Conservation (phyloP, 495 filamentous ascomycete species). For the Penicillium taxi region DNA sequence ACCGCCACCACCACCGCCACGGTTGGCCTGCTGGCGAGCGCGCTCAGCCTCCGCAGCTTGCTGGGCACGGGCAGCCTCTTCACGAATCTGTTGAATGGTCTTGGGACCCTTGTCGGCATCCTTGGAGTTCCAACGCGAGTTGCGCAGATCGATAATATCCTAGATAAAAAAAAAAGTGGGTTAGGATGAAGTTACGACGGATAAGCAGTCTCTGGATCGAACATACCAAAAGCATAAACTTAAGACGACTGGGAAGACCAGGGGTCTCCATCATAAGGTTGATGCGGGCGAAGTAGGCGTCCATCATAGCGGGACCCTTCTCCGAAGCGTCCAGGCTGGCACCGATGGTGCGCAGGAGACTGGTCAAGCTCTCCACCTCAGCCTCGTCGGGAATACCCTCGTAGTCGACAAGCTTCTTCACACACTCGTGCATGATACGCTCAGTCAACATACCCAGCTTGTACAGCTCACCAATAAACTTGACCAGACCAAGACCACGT, state of each 20-base stretch:
- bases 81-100: slow-evolving; percentile 85
- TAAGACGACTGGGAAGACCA: slow-evolving; percentile 74
- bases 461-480: slow-evolving; percentile 99
- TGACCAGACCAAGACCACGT: slow-evolving; percentile 91
- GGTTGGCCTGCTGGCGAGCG: slow-evolving; percentile 37
- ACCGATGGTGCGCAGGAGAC: slow-evolving; percentile 87
- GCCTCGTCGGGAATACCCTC: slow-evolving; percentile 89
- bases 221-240: slow-evolving; percentile 86
- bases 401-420: slow-evolving; percentile 92
- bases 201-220: not conserved
- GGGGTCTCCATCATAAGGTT: slow-evolving; percentile 65
- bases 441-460: slow-evolving; percentile 98
- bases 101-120: slow-evolving; percentile 85
- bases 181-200: slow-evolving; percentile 2
- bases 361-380: slow-evolving; percentile 89
- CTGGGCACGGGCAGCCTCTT: slow-evolving; percentile 69
- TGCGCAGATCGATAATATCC: slow-evolving; percentile 82
- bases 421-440: slow-evolving; percentile 99
- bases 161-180: slow-evolving; percentile 18
- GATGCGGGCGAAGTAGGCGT: slow-evolving; percentile 89
- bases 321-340: slow-evolving; percentile 72
- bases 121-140: slow-evolving; percentile 70
- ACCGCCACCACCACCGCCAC: slow-evolving; percentile 48
- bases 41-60: slow-evolving; percentile 52
- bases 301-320: slow-evolving; percentile 75